phyloP scores from a whole-genome alignment of 805 yeast genomes.

The Candida mattraensis region DNA sequence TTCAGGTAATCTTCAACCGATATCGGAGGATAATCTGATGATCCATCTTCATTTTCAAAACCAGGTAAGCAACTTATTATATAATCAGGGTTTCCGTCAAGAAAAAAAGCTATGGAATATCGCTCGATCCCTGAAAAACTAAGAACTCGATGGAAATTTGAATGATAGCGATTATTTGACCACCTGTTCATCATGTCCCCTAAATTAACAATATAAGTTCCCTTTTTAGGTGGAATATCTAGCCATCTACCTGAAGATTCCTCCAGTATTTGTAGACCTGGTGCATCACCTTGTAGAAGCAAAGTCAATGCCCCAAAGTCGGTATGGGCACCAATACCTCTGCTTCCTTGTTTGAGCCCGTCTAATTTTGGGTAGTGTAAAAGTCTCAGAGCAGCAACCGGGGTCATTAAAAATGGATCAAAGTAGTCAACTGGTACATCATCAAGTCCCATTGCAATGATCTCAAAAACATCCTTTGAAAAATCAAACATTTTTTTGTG shows the following conservation, averaged over 20 bases:
- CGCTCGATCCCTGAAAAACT: constrained; percentile 25
- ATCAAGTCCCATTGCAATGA: constrained; percentile 27
- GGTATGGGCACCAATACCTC: constrained; percentile 39
- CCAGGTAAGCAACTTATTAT: constrained; percentile 16
- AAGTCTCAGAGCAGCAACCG: constrained; percentile 30
- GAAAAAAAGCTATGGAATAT: constrained; percentile 25
- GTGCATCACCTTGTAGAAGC: constrained; percentile 32
- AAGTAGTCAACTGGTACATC: constrained; percentile 21
- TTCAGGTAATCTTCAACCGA: constrained; percentile 13
- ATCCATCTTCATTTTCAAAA: constrained; percentile 9
- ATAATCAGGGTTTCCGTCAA: constrained; percentile 16
- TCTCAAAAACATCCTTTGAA: constrained; percentile 22
- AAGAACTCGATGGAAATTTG: constrained; percentile 37
- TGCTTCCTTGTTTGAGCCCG: constrained; percentile 24
- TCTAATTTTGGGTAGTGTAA: constrained; percentile 33
- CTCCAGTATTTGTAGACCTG: constrained; percentile 36
- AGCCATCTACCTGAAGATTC: constrained; percentile 32
- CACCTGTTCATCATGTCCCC: constrained; percentile 36
- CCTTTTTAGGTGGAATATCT: constrained; percentile 25
- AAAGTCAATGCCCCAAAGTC: constrained; percentile 35
- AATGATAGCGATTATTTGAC: constrained; percentile 35
- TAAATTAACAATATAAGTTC: constrained; percentile 35
- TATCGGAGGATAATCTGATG: constrained; percentile 7
- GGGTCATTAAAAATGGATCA: constrained; percentile 21
- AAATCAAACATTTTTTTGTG: constrained; percentile 13